Conservation (phyloP, 164 flowering plant genomes). For the Saururus chinensis region DNA sequence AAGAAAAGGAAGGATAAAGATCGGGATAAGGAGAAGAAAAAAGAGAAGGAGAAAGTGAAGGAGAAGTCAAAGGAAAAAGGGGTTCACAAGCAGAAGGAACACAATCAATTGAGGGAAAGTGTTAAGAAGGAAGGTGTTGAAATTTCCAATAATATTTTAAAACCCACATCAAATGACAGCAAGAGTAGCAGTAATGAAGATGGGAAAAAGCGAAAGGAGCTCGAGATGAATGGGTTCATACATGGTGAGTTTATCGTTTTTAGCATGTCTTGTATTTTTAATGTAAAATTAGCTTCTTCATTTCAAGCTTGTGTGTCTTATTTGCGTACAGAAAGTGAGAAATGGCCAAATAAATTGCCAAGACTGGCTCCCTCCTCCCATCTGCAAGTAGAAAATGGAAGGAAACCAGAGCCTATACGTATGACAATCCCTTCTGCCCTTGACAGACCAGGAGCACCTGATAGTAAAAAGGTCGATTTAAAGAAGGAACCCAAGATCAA, state of each 20-base stretch:
- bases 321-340: conserved; percentile 36
- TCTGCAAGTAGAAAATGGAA: conserved; percentile 34
- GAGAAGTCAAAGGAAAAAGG: conserved; percentile 32
- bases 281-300: not conserved
- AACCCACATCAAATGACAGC: conserved; percentile 15
- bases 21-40: conserved; percentile 34
- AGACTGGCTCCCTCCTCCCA: conserved; percentile 27
- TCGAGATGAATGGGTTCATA: conserved; percentile 41
- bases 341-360: conserved; percentile 38
- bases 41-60: conserved; percentile 32
- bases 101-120: conserved; percentile 21
- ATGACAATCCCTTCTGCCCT: conserved; percentile 14
- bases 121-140: conserved; percentile 13
- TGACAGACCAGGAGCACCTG: conserved; percentile 20
- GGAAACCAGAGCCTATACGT: conserved; percentile 25
- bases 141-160: conserved; percentile 7
- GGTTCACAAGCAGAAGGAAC: conserved; percentile 20
- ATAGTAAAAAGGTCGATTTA: conserved; percentile 18
- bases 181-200: conserved; percentile 18
- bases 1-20: conserved; percentile 27
- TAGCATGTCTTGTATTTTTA: not conserved
- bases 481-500: conserved; percentile 37
- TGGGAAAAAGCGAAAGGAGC: conserved; percentile 47
- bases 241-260: conserved; percentile 50
- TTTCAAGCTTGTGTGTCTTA: not conserved